Evolutionary conservation across 257 asterid species (phyloP).

Genomic region (Solanum neorickii): DNA sequence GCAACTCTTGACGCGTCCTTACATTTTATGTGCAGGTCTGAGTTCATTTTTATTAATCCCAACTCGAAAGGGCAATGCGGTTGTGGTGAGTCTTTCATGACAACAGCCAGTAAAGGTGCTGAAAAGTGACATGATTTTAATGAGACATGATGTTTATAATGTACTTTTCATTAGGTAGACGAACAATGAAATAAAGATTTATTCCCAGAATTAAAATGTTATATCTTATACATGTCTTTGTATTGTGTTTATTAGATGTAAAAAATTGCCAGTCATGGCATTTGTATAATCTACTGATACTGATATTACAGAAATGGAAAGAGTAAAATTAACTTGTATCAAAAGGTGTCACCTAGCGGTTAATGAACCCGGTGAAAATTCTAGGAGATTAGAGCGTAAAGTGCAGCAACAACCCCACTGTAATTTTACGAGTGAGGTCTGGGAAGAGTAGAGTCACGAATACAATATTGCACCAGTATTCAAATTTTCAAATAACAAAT

Average conservation of each 20-base stretch:
- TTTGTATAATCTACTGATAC: background rate
- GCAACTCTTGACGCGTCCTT: background rate
- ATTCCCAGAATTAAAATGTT: background rate
- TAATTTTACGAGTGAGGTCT: background rate
- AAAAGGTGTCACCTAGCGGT: background rate
- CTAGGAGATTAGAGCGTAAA: background rate
- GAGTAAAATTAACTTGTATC: background rate
- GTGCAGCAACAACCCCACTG: background rate
- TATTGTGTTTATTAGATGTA: background rate
- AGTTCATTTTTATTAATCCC: constrained; percentile 8
- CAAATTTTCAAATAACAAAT: no score
- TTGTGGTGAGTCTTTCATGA: constrained; percentile 19
- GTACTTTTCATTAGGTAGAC: background rate
- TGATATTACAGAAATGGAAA: background rate
- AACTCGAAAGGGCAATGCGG: constrained; percentile 17
- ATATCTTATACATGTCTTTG: background rate
- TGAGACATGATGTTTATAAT: background rate
- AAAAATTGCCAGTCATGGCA: background rate
- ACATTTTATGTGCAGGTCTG: constrained; percentile 4
- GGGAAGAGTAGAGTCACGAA: background rate
- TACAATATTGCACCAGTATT: no score
- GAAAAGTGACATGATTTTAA: background rate
- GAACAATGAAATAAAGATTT: background rate
- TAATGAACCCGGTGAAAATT: background rate
- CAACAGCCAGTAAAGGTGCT: background rate